phyloP scores from a whole-genome alignment of 164 flowering plant species.

The Akebia trifoliata region DNA sequence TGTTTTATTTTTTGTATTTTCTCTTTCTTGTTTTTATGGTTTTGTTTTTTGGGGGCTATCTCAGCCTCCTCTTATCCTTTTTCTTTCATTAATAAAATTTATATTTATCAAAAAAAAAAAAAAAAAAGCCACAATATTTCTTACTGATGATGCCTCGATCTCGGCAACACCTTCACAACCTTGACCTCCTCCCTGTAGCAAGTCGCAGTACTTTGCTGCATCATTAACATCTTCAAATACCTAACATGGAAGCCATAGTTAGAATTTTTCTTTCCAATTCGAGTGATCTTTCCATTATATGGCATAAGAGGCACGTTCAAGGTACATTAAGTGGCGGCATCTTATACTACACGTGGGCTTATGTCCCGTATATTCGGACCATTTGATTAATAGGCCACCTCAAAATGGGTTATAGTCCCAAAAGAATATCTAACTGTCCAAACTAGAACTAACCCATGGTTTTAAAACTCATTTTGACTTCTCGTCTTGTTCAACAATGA shows the following conservation, averaged over 20 bases:
- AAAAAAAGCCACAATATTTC: slow-evolving; percentile 8
- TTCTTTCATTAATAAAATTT: no score
- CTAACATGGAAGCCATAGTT: slow-evolving; percentile 33
- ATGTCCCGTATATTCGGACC: neutral
- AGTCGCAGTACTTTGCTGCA: slow-evolving; percentile 74
- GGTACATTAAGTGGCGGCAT: neutral
- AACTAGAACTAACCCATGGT: neutral
- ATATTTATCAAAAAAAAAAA: no score
- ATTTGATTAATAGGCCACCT: neutral
- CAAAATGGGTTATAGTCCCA: neutral
- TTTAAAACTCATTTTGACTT: no score
- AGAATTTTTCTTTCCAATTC: no score
- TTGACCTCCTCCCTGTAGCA: slow-evolving; percentile 88
- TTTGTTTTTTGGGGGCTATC: no score
- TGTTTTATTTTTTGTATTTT: no score
- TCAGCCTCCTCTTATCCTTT: no score
- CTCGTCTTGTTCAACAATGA: no score
- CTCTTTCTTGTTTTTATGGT: no score
- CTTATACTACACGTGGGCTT: neutral
- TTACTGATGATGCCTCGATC: slow-evolving; percentile 89
- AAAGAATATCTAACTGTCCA: neutral
- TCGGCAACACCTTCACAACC: slow-evolving; percentile 97
- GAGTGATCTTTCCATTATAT: no score
- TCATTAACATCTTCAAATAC: slow-evolving; percentile 95
- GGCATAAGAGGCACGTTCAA: neutral